Base-by-base conservation (phyloP, 2,329 filamentous ascomycete species). In the Alternaria rosae region DNA sequence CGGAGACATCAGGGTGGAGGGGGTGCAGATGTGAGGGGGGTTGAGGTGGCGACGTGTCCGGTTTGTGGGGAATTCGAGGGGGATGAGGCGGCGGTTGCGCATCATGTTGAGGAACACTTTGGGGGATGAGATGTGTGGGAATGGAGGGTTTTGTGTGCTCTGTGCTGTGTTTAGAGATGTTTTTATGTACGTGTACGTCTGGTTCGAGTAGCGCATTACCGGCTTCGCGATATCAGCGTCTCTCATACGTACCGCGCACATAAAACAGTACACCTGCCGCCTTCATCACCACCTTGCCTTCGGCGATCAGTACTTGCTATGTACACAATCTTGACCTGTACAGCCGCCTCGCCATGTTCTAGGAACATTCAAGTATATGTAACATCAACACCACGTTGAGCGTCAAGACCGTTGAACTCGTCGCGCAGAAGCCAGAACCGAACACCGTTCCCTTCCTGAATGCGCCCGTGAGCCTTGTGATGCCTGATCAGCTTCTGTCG, bases 61-160 rank as follows among this genome's bases (percentile, higher is more conserved):
- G 87, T 92, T 1, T 92, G 90, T 72, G 83, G 83, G 4, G 78
- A 72, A 0, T 92, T 92, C 74, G 84, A 89, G 67, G 90, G 90
- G 1, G 90, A 92, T 67, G 89, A 90, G 69, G 80, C 82, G 1
- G 90, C 90, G 9, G 88, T 92, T 10, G 86, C 86, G 10, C 84
- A 89, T 76, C 90, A 92, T 70, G 88, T 92, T 61, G 86, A 87
- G 25, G 75, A 70, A 4, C 88, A 90, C 72, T 88, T 90, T 67
- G 62, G 53, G 21, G 65, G 62, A 42, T 63, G 43, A 53, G 10
- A 12, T 6, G 21, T 15, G 21, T 20, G 47, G 6, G 15, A 32
- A 15, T 35, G 11, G 38, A 28, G 8, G 21, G 11, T 8, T 13
- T 11, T 17, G 8, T 20, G n/a, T 10, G n/a, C n/a, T 28, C 17